These are phyloP conservation scores for Coniochaeta pulveracea DNA, from an alignment of 2,329 filamentous ascomycete species.

Conservation along the genomic window DNA sequence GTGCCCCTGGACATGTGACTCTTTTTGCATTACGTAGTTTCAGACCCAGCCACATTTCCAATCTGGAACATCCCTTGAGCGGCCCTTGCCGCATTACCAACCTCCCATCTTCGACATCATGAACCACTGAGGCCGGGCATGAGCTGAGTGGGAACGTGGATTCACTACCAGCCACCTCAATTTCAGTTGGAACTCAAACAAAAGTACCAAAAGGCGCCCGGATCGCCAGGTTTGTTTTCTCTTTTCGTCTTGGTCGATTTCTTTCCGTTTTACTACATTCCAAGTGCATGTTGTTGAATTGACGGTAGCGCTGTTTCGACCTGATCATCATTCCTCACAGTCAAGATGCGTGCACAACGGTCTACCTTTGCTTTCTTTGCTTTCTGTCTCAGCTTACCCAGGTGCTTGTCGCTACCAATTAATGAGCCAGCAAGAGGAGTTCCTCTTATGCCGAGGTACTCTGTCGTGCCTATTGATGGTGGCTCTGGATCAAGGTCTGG, in stretches of 20 bases:
- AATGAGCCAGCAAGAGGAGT: constrained; percentile 9
- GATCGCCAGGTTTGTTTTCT: neutral
- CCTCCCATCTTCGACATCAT: constrained; percentile 2
- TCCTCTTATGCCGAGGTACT: constrained; percentile 19
- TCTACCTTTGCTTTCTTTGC: constrained; percentile 14
- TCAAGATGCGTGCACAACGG: constrained; percentile 19
- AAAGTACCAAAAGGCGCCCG: constrained; percentile 1
- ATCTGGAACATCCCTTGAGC: no score
- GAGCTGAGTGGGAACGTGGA: no score
- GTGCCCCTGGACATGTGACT: no score
- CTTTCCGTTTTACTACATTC: no score
- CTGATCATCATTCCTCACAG: no score
- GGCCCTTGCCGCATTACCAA: neutral
- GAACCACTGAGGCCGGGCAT: no score
- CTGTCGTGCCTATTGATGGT: constrained; percentile 25
- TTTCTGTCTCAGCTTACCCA: constrained; percentile 9
- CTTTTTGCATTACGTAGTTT: no score
- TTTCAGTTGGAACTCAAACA: neutral
- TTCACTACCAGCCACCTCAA: constrained; percentile 1
- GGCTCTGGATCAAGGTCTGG: constrained; percentile 9
- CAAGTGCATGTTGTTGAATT: no score
- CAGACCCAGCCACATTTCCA: no score
- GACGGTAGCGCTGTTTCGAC: no score
- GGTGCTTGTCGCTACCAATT: constrained; percentile 17
- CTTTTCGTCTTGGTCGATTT: neutral